phyloP scores from a whole-genome alignment of 176 grass and related monocot genomes.

The Zizania latifolia region DNA sequence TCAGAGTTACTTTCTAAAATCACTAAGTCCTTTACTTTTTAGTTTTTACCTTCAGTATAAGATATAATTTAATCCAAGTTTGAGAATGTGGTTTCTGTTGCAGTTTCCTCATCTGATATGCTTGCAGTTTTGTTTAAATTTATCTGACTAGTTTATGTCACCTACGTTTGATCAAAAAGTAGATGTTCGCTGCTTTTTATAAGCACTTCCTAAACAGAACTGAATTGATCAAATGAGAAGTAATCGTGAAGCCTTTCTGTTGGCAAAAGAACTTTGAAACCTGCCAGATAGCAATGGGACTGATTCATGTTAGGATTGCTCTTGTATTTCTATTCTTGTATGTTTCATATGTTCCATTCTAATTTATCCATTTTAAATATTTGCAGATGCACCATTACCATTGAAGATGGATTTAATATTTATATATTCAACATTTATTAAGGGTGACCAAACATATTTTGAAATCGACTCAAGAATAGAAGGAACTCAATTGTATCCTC shows the following conservation, averaged over 20 bases:
- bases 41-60: neutral
- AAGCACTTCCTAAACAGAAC: neutral
- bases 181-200: neutral
- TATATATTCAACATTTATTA: constrained; percentile 86
- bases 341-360: constrained; percentile 6
- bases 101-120: neutral
- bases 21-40: neutral
- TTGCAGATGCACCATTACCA: constrained; percentile 60
- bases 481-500: constrained; percentile 70
- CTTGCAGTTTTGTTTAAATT: neutral
- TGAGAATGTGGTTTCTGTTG: neutral
- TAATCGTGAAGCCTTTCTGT: constrained; percentile 10
- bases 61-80: constrained; percentile 13
- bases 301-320: neutral
- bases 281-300: neutral
- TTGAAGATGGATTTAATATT: constrained; percentile 78
- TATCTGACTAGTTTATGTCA: neutral
- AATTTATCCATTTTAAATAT: constrained; percentile 4
- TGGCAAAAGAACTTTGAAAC: neutral
- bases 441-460: constrained; percentile 85
- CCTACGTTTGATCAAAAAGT: neutral
- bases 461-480: constrained; percentile 49
- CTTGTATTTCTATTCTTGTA: neutral
- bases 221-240: neutral
- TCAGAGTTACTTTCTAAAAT: neutral